Evolutionary conservation across 257 asterid genomes (phyloP), one percentile per base, ranked within the genome.

Genomic region (Voacanga thouarsii): DNA sequence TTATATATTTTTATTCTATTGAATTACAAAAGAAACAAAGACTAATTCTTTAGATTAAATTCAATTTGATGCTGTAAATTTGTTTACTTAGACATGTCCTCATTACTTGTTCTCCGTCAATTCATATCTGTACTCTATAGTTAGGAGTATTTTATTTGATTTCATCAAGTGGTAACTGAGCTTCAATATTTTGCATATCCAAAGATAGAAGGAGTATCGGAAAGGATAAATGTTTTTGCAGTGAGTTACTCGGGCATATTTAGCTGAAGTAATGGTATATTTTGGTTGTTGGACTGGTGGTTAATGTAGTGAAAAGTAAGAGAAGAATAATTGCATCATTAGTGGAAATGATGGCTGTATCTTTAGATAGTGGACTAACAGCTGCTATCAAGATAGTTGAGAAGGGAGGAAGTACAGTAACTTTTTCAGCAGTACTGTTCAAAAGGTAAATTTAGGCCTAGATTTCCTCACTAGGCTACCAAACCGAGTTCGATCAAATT

Each of bases 41-140:
- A 67, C 63, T 18, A 64, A 89, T 89, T 89, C 90, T 83, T 89
- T 84, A 75, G 77, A 71, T 64, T 73, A 57, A 53, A 30, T 66
- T 78, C 77, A 75, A 39, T 82, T 73, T 76, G 77, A 47, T 71
- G 80, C 78, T 66, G 69, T 23, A 72, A 79, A 61, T 39, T 78
- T 79, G 75, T 43, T 65, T 61, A 77, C 73, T 64, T 72, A 50
- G 74, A 73, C 39, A 56, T 67, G 68, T 43, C 30, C 56, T 76
- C 19, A 28, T 75, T 82, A 37, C 64, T 60, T 77, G 30, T 55
- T 63, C 75, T 66, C 69, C 55, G 71, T n/a, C 68, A 19, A 30
- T 41, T 61, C 26, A 2, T 19, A 3, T 37, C 49, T 19, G 45
- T 33, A 30, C 50, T 33, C 1, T 53, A 26, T 8, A 19, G 30